A percentile compares a stretch with the other conserved stretches of the same genome.
Conservation (phyloP, 345 rosid species). For the Citrus australasica region DNA sequence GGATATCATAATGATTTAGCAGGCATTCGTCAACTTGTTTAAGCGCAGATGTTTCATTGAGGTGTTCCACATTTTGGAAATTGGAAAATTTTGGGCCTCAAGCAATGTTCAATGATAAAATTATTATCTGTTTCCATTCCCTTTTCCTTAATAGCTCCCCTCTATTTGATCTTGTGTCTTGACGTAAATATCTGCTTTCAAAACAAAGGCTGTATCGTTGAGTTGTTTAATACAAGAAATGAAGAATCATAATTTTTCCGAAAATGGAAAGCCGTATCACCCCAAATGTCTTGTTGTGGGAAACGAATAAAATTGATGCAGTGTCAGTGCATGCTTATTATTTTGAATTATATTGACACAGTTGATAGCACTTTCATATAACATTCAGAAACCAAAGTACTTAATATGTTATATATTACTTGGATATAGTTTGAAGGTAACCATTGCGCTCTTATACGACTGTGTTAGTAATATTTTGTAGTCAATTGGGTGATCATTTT, state of each 20-base stretch:
- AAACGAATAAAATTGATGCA: neutral
- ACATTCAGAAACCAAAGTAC: neutral
- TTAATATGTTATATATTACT: neutral
- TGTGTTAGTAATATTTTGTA: neutral
- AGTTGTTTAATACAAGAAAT: neutral
- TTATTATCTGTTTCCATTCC: neutral
- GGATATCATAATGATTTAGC: neutral
- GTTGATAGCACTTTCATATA: neutral
- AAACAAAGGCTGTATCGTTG: neutral
- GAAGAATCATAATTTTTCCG: neutral
- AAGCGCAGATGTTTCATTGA: neutral
- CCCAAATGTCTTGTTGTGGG: neutral
- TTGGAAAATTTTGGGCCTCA: constrained; percentile 6
- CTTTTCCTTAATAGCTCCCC: neutral
- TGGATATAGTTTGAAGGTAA: neutral
- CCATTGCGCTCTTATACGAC: neutral
- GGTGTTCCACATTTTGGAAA: neutral
- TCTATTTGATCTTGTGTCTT: neutral
- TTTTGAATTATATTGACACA: neutral
- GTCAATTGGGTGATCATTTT: neutral
- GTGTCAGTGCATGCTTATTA: neutral
- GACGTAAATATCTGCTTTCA: neutral
- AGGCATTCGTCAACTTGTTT: neutral
- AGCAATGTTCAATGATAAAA: neutral
- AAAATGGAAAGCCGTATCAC: neutral